Evolutionary conservation across 805 yeast genomes (phyloP), one percentile per base, ranked within the genome.

Genomic region (Candida vaughaniae): DNA sequence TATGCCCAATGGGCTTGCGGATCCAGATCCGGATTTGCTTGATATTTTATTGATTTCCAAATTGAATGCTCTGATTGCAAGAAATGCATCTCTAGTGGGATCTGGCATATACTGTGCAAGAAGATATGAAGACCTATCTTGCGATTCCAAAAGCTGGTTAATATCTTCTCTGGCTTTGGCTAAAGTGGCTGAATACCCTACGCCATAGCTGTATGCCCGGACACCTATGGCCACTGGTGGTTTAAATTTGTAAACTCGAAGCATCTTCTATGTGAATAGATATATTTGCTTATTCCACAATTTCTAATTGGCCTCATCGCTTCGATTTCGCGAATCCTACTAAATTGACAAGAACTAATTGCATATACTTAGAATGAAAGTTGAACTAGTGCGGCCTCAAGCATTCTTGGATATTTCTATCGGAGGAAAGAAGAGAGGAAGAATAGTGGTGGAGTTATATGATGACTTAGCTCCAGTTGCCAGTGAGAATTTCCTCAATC

Each of bases 21-120:
- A 39, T 38, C 52, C 40, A 41, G 59, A 53, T 31, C 63, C 54
- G 2, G 73, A 71, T 25, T 48, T 52, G 10, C 62, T 55, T 8
- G 65, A 6, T 23, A 80, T 71, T 52, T 75, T 71, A 47, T 77
- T 70, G 25, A 82, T 65, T 48, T 85, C 91, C 25, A 82, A 53
- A 43, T 79, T 78, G 60, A 87, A 77, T 0, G 84, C 81, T 25
- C 80, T 62, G 22, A 82, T 63, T 0, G 86, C 95, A 10, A 82
- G 42, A 46, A 73, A 82, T 1, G 81, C 72, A 48, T 80, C 78
- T 45, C 81, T 68, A 1, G 82, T 73, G 8, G 78, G 80, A 23
- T 64, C 66, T 2, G 95, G 95, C 19, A 84, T 64, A 51, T 85
- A 83, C 32, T 83, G 82, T 2, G 84, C 75, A 16, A 86, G 60